These are phyloP conservation scores for Geranium incanum DNA, from an alignment of 441 rosid genomes.

Conservation along the genomic window DNA sequence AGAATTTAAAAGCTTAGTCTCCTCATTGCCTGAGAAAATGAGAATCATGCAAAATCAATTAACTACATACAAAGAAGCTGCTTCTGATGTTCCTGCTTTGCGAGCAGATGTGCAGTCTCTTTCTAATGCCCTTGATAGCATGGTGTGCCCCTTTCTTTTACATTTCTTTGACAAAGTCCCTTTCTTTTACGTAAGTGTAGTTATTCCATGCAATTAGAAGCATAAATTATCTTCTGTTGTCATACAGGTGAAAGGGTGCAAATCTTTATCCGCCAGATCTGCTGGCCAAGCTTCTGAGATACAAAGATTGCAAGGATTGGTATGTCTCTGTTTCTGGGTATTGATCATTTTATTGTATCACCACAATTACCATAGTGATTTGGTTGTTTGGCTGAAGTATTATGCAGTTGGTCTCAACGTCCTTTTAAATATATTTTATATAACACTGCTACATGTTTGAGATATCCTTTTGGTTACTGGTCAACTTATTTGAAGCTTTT, in stretches of 20 bases:
- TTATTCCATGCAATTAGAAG: slow-evolving; percentile 22
- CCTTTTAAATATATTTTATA: neutral
- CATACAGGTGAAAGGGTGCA: slow-evolving; percentile 67
- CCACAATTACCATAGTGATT: neutral
- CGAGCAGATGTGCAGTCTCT: slow-evolving; percentile 80
- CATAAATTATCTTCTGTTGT: slow-evolving; percentile 20
- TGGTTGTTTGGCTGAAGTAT: neutral
- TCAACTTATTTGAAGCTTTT: neutral
- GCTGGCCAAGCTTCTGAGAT: slow-evolving; percentile 54
- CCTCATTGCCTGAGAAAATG: slow-evolving; percentile 92
- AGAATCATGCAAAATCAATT: slow-evolving; percentile 71
- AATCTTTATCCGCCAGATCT: slow-evolving; percentile 48
- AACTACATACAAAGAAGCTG: slow-evolving; percentile 62
- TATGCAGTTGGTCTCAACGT: neutral
- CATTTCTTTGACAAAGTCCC: neutral
- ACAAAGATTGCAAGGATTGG: slow-evolving; percentile 57
- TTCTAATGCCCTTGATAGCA: slow-evolving; percentile 54
- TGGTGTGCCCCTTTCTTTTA: slow-evolving; percentile 42
- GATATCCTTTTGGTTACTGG: neutral
- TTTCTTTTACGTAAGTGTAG: neutral
- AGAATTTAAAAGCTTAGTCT: slow-evolving; percentile 76
- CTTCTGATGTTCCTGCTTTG: slow-evolving; percentile 67
- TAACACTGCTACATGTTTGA: neutral
- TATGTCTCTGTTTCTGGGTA: slow-evolving; percentile 23
- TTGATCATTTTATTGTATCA: neutral